Conservation (phyloP, 768 basidiomycete genomes). For the Tricholoma furcatifolium region DNA sequence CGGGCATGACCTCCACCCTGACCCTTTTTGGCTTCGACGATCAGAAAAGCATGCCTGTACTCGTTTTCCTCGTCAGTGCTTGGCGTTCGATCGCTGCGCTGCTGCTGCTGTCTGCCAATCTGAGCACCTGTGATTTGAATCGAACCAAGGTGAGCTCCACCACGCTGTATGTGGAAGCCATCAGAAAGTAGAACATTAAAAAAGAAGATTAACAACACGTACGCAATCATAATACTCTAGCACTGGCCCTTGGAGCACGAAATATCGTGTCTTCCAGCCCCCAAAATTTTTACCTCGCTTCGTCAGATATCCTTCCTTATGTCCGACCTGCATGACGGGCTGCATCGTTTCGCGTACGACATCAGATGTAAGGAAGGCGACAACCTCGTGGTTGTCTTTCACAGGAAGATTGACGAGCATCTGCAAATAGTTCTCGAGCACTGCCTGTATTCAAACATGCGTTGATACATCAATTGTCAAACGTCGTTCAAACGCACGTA, state of each 20-base stretch:
- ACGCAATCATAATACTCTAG: slow-evolving; percentile 96
- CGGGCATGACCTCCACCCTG: slow-evolving; percentile 69
- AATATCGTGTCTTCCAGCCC: slow-evolving; percentile 95
- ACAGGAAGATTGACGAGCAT: slow-evolving; percentile 78
- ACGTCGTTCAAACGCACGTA: slow-evolving; percentile 32
- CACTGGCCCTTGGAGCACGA: slow-evolving; percentile 87
- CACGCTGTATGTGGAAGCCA: slow-evolving; percentile 56
- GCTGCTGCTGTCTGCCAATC: slow-evolving; percentile 96
- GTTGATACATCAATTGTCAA: neutral
- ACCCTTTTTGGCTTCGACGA: slow-evolving; percentile 84
- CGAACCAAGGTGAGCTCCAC: slow-evolving; percentile 88
- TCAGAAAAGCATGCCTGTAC: slow-evolving; percentile 95
- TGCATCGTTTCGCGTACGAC: slow-evolving; percentile 74
- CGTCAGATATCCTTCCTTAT: slow-evolving; percentile 95
- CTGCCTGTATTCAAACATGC: slow-evolving; percentile 39
- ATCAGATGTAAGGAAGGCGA: slow-evolving; percentile 91
- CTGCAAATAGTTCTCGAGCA: slow-evolving; percentile 85
- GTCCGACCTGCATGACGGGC: slow-evolving; percentile 75
- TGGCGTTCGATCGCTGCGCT: slow-evolving; percentile 53
- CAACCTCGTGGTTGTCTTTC: slow-evolving; percentile 86
- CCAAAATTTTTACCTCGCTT: slow-evolving; percentile 98
- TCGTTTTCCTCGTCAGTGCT: slow-evolving; percentile 83
- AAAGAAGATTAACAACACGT: slow-evolving; percentile 36
- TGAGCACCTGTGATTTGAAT: slow-evolving; percentile 91
- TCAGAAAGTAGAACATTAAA: slow-evolving; percentile 8